phyloP scores from a whole-genome alignment of 257 asterid genomes.

The Thymus mandschuricus region DNA sequence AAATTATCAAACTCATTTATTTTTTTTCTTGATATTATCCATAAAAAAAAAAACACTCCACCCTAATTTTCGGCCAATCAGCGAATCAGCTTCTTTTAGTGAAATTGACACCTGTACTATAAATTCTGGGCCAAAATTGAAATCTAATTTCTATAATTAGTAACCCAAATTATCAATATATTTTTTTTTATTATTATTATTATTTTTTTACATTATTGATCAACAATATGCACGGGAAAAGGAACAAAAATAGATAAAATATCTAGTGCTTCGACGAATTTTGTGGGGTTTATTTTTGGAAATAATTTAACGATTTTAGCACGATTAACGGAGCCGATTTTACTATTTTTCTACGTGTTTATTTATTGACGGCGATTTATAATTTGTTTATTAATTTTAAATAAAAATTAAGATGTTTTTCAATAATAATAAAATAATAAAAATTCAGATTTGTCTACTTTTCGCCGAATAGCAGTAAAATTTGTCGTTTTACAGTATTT shows the following conservation, averaged over 20 bases:
- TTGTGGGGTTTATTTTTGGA: background rate
- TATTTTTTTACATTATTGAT: no score
- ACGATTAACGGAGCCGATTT: background rate
- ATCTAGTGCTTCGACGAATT: background rate
- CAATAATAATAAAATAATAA: no score
- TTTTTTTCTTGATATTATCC: no score
- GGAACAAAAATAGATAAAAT: background rate
- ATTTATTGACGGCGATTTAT: background rate
- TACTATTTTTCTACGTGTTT: background rate
- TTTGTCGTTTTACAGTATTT: no score
- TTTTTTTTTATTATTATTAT: background rate
- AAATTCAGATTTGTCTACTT: no score
- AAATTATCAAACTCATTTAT: no score
- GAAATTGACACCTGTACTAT: background rate
- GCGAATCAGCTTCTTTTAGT: background rate
- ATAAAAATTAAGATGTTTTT: no score
- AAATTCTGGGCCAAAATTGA: background rate
- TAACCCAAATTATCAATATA: no score
- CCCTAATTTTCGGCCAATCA: background rate
- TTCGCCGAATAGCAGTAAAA: no score
- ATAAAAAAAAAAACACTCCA: no score
- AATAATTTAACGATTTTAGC: background rate
- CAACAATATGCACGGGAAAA: background rate
- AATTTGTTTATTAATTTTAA: no score
- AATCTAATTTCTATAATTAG: background rate